Conservation (phyloP, 495 filamentous ascomycete species). For the Penicillium egyptiacum region DNA sequence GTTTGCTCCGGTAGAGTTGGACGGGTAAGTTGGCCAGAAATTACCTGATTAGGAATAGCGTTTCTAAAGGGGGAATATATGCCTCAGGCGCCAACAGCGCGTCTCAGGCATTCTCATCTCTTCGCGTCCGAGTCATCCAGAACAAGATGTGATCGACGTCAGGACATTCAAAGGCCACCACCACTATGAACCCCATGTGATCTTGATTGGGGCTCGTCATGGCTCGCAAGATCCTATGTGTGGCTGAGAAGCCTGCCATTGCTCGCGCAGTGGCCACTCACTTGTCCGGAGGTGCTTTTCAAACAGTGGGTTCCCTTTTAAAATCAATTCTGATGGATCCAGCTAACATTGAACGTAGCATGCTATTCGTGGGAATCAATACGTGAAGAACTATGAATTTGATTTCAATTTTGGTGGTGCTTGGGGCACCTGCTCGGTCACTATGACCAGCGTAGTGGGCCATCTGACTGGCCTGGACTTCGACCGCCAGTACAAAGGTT, state of each 20-base stretch:
- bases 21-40: not conserved
- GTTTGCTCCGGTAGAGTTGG: constrained; percentile 9
- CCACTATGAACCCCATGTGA: constrained; percentile 16
- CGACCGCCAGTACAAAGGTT: constrained; percentile 63
- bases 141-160: constrained; percentile 16
- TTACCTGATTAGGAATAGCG: constrained; percentile 31
- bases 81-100: constrained; percentile 26
- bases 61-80: not conserved
- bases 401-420: constrained; percentile 76
- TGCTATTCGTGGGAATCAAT: constrained; percentile 62
- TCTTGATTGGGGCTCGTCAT: constrained; percentile 23
- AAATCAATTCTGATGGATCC: constrained; percentile 15
- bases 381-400: constrained; percentile 93
- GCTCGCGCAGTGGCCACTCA: constrained; percentile 90
- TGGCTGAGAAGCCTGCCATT: constrained; percentile 96
- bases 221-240: constrained; percentile 70
- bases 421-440: constrained; percentile 81
- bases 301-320: constrained; percentile 57
- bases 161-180: constrained; percentile 9
- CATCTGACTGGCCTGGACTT: constrained; percentile 81
- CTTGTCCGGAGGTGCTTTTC: constrained; percentile 71
- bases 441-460: constrained; percentile 89
- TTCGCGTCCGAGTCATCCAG: constrained; percentile 17
- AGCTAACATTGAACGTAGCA: constrained; percentile 46
- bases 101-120: constrained; percentile 14